Evolutionary conservation across 164 flowering plant species (phyloP), one percentile per base, ranked within the genome.

Genomic region (Chimonanthus salicifolius): DNA sequence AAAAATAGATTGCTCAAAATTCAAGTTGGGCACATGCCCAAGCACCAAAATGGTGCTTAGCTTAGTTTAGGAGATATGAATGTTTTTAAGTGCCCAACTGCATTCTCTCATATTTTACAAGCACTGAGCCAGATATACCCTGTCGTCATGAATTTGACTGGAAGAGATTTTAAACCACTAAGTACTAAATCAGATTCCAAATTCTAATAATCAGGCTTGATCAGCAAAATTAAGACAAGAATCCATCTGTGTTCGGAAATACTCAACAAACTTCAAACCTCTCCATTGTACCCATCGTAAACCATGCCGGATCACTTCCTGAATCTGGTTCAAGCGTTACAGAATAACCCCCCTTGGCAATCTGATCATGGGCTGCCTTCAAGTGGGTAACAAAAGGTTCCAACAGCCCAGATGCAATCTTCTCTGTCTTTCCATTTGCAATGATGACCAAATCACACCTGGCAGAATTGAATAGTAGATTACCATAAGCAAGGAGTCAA

Each of bases 331-430:
- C 86, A 64, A 93, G 92, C 64, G 74, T 77, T 72, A 95, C 87
- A 5, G 98, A 92, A 78, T 95, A 95, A 54, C 99, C 99, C 9
- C 99, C 99, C 79, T 87, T 88, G 50, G 84, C 90, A 83, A 92
- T 85, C 82, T 95, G 97, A 46, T 93, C 98, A 76, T 86, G 92
- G 7, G 97, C 98, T 75, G 89, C 75, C 86, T 89, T 93, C 84
- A 95, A 80, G 80, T 95, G 99, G 54, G 96, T 86, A 75, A 95
- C 88, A 85, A 95, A 95, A 69, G 99, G 99, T 71, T 84, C 85
- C 67, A 95, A 74, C 88, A 95, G 85, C 50, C 99, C 99, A 4
- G 97, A 88, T 49, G 90, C 94, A 63, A 95, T 81, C 75, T 90
- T 95, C 84, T 93, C 97, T 3, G 83, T 81, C 83, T 85, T 89